Base-by-base conservation (phyloP, 1,284 basidiomycete genomes). In the Pyrrhoderma noxium region DNA sequence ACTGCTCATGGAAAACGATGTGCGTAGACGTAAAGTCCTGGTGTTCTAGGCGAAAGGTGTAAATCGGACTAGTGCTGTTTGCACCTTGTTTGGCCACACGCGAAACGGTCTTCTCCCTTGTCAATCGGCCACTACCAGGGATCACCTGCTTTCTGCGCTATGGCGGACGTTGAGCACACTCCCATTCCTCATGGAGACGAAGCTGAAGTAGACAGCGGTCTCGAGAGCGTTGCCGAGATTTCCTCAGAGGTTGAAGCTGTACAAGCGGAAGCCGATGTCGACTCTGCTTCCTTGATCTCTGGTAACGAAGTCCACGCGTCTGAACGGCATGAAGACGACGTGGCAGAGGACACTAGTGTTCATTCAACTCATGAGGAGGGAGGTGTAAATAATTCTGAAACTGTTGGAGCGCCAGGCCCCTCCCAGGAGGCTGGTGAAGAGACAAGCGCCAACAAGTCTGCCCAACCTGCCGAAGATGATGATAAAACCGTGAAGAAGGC, bases 401-500 rank as follows among this genome's bases (percentile, higher is more conserved):
- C 37, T 54, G 48, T 27, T 42, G 47, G 19, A 38, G 45, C 36
- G 23, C 43, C 52, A 52, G 47, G 45, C 47, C 39, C 54, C 49
- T 19, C 45, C 23, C 43, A 55, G 49, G 53, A 55, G 49, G 44
- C 23, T 25, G 22, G 39, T 46, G 48, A 52, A 47, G 40, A 41
- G 40, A 22, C 8, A 18, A 41, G 19, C 39, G 21, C 27, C 31
- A 46, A 35, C n/a, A 37, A 34, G 38, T 25, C 38, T 23, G 21
- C 41, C 35, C 49, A 53, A 36, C 44, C 53, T 41, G n/a, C 53
- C 25, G 53, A 51, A 23, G 37, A 23, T 11, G 37, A 23, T 11
- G 43, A 34, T 42, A 54, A 53, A 51, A 42, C 45, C 18, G 45
- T 42, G 27, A 53, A 35, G 51, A 56, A 53, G 42, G 23, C 47